A percentile compares a stretch with the other conserved stretches of the same genome.
Evolutionary conservation across 331 rosid species (phyloP).

Genomic region (Cydonia oblonga): DNA sequence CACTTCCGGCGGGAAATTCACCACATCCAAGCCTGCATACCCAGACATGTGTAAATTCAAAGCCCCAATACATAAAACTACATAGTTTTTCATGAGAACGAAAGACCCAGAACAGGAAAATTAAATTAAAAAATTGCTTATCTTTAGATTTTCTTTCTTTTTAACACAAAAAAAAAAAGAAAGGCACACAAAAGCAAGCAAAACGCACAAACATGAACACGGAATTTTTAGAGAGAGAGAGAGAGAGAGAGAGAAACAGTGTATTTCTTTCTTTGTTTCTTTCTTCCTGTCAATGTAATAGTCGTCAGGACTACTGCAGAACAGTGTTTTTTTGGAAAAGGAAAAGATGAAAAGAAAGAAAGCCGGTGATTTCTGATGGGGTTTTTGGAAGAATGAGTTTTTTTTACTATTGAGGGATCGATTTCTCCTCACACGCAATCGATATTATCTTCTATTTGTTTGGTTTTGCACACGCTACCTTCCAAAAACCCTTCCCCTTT

Average conservation of each 20-base stretch:
- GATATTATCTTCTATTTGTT: constrained; percentile 15
- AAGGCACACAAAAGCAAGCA: not conserved
- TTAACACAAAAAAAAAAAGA: not conserved
- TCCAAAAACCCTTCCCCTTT: constrained; percentile 4
- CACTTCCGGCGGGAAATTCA: constrained; percentile 59
- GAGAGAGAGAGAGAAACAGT: constrained; percentile 5
- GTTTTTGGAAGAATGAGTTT: constrained; percentile 1
- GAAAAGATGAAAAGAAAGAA: constrained; percentile 16
- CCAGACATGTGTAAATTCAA: not conserved
- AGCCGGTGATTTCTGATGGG: constrained; percentile 9
- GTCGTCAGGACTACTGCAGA: constrained; percentile 40
- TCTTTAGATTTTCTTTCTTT: not conserved
- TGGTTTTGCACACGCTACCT: constrained; percentile 17
- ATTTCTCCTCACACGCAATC: constrained; percentile 43
- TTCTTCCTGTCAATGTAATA: constrained; percentile 21
- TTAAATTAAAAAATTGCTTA: not conserved
- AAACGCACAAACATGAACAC: not conserved
- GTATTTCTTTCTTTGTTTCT: constrained; percentile 17
- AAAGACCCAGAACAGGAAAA: not conserved
- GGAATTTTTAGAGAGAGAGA: not conserved
- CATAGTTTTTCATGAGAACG: not conserved
- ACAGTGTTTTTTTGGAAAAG: constrained; percentile 43
- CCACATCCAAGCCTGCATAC: constrained; percentile 46
- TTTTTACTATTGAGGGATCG: not conserved
- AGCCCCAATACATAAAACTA: not conserved